Base-by-base conservation (phyloP, 129 eudicot genomes). In the Centaurea solstitialis region DNA sequence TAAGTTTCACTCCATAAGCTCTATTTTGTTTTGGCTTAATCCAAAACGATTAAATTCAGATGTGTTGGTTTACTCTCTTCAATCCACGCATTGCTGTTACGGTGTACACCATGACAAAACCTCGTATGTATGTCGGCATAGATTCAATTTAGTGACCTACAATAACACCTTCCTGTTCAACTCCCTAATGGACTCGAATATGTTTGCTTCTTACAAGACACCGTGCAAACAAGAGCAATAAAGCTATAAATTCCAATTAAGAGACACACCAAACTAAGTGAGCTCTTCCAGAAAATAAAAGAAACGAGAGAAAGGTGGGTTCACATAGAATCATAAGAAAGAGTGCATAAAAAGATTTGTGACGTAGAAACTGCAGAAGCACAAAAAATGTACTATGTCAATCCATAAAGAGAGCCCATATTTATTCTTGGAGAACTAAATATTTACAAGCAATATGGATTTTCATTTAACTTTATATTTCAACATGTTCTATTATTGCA, bases 381-480 rank as follows among this genome's bases (percentile, higher is more conserved):
- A 22, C 64, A 2, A 61, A 20, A 23, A 1, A 12, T 18, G 47
- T 45, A 53, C 47, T 30, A 59, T 22, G 7, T 47, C 30, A 20
- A 20, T 35, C 33, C 50, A 75, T n/a, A 75, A 59, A 75, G 70
- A 75, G 53, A 30, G 50, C 69, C 65, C 66, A 15, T 21, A 4
- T 50, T 50, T 50, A 21, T 15, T 50, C 4, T 50, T 50, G 62
- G 21, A 50, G 15, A 50, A 12, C 17, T 24, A 47, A 24, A 24
- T 26, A n/a, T 74, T 74, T 47, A 28, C 39, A 17, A 74, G 26
- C n/a, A 50, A 18, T 75, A 50, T 15, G 17, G 62, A 15, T 50
- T 50, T 50, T 50, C 62, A 15, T 50, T 50, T 50, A 50, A 50
- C 62, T 50, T 50, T 75, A 7, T 33, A 6, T 26, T 35, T 75